phyloP scores from a whole-genome alignment of 768 basidiomycete genomes.

The Mycena galericulata region DNA sequence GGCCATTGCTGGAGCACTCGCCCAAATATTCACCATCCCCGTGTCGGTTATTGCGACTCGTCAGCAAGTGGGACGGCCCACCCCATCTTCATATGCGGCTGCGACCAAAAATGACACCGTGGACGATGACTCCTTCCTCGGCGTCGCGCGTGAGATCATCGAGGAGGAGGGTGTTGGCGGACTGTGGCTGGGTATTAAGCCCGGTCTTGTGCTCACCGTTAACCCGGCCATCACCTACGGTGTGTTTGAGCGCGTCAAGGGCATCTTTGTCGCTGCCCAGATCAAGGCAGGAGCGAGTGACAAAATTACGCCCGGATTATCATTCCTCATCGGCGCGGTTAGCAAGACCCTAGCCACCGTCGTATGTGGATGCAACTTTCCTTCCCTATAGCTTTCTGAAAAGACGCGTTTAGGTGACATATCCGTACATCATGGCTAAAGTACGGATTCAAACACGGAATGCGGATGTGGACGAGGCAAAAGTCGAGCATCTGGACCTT shows the following conservation, averaged over 20 bases:
- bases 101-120: constrained; percentile 34
- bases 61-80: constrained; percentile 85
- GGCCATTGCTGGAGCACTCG: constrained; percentile 92
- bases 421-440: constrained; percentile 97
- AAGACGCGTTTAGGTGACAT: constrained; percentile 76
- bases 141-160: constrained; percentile 87
- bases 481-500: constrained; percentile 52
- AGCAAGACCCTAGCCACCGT: constrained; percentile 97
- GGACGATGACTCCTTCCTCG: constrained; percentile 78
- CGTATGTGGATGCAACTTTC: constrained; percentile 59
- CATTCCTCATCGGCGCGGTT: constrained; percentile 89
- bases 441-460: constrained; percentile 92
- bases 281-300: constrained; percentile 53
- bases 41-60: constrained; percentile 98
- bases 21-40: constrained; percentile 98
- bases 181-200: constrained; percentile 93
- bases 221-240: constrained; percentile 99
- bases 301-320: constrained; percentile 81
- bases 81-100: constrained; percentile 5
- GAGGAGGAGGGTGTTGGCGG: constrained; percentile 89
- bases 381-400: neutral
- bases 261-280: constrained; percentile 69
- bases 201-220: constrained; percentile 93
- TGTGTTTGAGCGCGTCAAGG: constrained; percentile 91
- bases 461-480: constrained; percentile 64